Base-by-base conservation (phyloP, 2,329 filamentous ascomycete genomes). In the Colletotrichum gigasporum region DNA sequence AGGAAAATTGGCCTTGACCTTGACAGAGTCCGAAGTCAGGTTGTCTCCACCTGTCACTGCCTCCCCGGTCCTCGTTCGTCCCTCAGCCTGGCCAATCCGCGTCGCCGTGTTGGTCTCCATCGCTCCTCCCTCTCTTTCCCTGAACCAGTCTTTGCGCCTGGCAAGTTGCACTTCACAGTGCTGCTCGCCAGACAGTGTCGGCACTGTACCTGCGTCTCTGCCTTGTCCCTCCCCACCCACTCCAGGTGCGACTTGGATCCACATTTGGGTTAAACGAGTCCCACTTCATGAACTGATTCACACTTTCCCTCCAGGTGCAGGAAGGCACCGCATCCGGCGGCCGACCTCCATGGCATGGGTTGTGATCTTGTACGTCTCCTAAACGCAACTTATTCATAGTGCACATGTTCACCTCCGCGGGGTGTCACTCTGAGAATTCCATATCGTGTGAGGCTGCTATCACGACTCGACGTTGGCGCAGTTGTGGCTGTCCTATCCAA, bases 221-320 rank as follows among this genome's bases (percentile, higher is more conserved):
- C 47, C 60, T 41, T 45, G 41, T 39, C 42, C 59, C 20, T 57
- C 20, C 22, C 16, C 8, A 12, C 10, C 48, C 32, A 54, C n/a
- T 30, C 18, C 22, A 28, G 39, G 39, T 55, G 57, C 41, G 41
- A 61, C 57, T 10, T 39, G 30, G 51, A 54, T 35, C 51, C 51
- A 16, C 28, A 18, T 16, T 30, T 34, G 30, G 11, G 37, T 47
- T 28, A 34, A 47, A 32, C 18, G 35, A 59, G 12, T 26, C 9
- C 55, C 61, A 60, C 61, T 60, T 37, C 39, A 64, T 60, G 61
- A 47, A 60, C 55, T 51, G 61, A 63, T 63, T 39, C 45, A 6
- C 37, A 22, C 34, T 26, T 3, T 11, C 52, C 47, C 55, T 32
- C 60, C 41, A 58, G 20, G n/a, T n/a, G n/a, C n/a, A n/a, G n/a